Evolutionary conservation across 305 asterid genomes (phyloP).

Genomic region (Withania somnifera): DNA sequence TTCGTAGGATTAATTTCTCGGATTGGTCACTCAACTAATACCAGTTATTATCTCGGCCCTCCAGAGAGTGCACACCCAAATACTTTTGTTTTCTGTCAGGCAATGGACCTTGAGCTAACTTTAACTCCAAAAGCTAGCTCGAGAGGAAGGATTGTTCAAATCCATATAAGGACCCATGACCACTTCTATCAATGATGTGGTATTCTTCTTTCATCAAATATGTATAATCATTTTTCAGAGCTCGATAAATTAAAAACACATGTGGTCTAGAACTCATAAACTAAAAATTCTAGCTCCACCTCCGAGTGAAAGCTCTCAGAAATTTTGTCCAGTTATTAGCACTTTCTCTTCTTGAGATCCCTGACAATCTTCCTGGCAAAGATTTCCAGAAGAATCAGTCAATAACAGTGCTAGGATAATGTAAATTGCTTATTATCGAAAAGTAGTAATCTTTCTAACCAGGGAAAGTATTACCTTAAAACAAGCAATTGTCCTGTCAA

Average conservation of each 20-base stretch:
- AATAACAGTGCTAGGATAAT: neutral
- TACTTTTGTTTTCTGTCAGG: too few relatives aligned
- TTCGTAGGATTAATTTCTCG: neutral
- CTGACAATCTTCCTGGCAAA: neutral
- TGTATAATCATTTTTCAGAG: neutral
- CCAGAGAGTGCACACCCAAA: too few relatives aligned
- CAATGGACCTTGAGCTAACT: neutral
- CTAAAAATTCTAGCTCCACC: neutral
- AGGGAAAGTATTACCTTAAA: neutral
- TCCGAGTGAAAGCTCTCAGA: neutral
- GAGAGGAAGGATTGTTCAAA: neutral
- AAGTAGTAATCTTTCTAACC: neutral
- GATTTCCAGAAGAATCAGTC: neutral
- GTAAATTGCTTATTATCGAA: neutral
- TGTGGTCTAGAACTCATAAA: neutral
- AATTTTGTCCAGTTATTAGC: neutral
- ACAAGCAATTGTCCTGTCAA: neutral
- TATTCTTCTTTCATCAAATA: neutral
- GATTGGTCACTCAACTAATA: neutral
- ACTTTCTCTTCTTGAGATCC: neutral
- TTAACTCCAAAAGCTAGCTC: neutral
- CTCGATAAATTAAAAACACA: neutral
- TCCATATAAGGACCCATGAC: neutral
- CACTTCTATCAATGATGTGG: neutral
- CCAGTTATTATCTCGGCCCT: neutral